A percentile compares a stretch with the other conserved stretches of the same genome.
Evolutionary conservation across 768 basidiomycete genomes (phyloP).

Genomic region (Tylopilus subfusipes): DNA sequence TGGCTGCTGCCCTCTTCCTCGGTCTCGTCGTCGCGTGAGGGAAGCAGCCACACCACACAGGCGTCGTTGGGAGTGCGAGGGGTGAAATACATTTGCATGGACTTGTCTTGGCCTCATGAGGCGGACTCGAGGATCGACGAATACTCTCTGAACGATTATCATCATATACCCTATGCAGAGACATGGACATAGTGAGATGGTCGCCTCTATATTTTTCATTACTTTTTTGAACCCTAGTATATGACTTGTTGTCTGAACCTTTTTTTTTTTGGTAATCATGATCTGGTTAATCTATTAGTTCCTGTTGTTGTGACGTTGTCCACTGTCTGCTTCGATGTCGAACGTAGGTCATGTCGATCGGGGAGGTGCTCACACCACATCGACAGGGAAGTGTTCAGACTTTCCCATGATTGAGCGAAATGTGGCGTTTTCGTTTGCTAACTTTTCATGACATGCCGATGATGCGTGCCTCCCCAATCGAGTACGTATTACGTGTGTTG

Average conservation of each 20-base stretch:
- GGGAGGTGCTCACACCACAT: no score
- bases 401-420: no score
- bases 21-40: slow-evolving; percentile 28
- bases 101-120: not conserved
- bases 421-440: no score
- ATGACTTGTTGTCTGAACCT: not conserved
- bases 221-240: not conserved
- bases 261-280: not conserved
- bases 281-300: not conserved
- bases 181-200: not conserved
- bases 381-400: no score
- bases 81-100: not conserved
- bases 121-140: not conserved
- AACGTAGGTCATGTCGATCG: no score
- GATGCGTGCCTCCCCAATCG: no score
- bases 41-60: not conserved
- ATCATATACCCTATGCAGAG: slow-evolving; percentile 19
- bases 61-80: not conserved
- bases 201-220: not conserved
- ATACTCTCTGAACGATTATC: slow-evolving; percentile 1
- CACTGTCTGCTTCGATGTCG: not conserved
- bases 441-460: no score
- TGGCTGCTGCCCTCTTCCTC: slow-evolving; percentile 26
- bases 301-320: not conserved
- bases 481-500: no score